These are phyloP conservation scores for Mycena rosella DNA, from an alignment of 768 basidiomycete species.

Conservation along the genomic window DNA sequence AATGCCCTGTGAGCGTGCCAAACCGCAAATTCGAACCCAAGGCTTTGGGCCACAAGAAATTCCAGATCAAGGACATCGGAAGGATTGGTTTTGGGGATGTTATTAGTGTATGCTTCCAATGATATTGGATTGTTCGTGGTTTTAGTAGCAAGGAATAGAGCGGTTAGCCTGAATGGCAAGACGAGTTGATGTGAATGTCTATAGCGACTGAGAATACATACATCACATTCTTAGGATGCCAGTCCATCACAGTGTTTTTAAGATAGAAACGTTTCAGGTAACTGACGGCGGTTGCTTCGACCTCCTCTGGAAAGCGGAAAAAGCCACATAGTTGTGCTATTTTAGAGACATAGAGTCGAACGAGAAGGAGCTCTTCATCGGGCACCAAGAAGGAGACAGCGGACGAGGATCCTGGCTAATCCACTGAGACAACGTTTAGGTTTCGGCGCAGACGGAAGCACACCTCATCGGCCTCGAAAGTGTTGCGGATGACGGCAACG, in stretches of 20 bases:
- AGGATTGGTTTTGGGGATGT: slow-evolving; percentile 84
- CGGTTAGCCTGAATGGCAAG: slow-evolving; percentile 79
- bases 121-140: slow-evolving; percentile 96
- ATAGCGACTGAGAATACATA: slow-evolving; percentile 52
- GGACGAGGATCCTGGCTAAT: slow-evolving; percentile 78
- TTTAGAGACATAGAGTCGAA: slow-evolving; percentile 90
- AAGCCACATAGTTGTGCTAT: slow-evolving; percentile 86
- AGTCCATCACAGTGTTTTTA: slow-evolving; percentile 99
- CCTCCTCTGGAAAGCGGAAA: slow-evolving; percentile 91
- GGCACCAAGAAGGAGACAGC: slow-evolving; percentile 81
- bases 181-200: slow-evolving; percentile 17
- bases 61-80: slow-evolving; percentile 94
- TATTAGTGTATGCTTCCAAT: slow-evolving; percentile 84
- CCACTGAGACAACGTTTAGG: slow-evolving; percentile 18
- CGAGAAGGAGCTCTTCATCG: slow-evolving; percentile 88
- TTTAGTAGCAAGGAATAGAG: slow-evolving; percentile 95
- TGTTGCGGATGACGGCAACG: slow-evolving; percentile 79
- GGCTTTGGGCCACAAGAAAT: slow-evolving; percentile 94
- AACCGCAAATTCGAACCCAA: slow-evolving; percentile 93
- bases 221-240: slow-evolving; percentile 99
- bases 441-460: slow-evolving; percentile 32
- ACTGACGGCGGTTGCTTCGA: slow-evolving; percentile 91
- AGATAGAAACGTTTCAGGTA: slow-evolving; percentile 98
- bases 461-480: slow-evolving; percentile 88
- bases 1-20: slow-evolving; percentile 92